Evolutionary conservation across 1,139 yeast species (phyloP), one percentile per base, ranked within the genome.

Genomic region (Kazachstania sp.): DNA sequence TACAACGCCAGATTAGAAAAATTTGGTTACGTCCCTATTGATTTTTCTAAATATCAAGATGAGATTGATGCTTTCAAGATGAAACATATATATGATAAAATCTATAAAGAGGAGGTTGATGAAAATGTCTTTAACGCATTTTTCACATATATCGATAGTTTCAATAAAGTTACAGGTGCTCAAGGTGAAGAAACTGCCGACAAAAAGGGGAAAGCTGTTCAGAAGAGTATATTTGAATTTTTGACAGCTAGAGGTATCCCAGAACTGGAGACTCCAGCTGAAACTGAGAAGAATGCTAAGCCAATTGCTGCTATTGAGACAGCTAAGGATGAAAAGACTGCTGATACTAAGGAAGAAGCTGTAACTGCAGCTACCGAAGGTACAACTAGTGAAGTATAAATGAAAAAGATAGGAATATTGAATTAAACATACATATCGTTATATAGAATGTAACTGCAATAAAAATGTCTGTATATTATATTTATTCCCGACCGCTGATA

Each of bases 101-200:
- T 92, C 49, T 92, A 90, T 63, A 79, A 77, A 40, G 96, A 88
- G 67, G 98, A 92, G 65, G 83, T 79, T 43, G 78, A 78, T 58
- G 97, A 88, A 57, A 87, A 90, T 59, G 85, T 84, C 1, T 90
- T 86, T 69, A 82, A 86, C 54, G 95, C 95, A 0, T 90, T 90
- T 61, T 90, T 85, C 67, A 85, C 86, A 31, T 90, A 85, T 63
- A 81, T 90, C 56, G 97, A 90, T 66, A 78, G 85, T 39, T 86
- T 83, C 66, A 63, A 58, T 44, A 61, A 57, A 40, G 65, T 60
- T n/a, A 61, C 66, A 4, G 66, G 65, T 19, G 62, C 64, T 13
- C 55, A 55, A 31, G 62, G 61, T 13, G 55, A 54, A 39, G 63
- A 58, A 39, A 49, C 52, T 20, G 58, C 53, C 13, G 55, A 48